Evolutionary conservation across 1,284 basidiomycete species (phyloP).

Genomic region (Mycena citricolor): DNA sequence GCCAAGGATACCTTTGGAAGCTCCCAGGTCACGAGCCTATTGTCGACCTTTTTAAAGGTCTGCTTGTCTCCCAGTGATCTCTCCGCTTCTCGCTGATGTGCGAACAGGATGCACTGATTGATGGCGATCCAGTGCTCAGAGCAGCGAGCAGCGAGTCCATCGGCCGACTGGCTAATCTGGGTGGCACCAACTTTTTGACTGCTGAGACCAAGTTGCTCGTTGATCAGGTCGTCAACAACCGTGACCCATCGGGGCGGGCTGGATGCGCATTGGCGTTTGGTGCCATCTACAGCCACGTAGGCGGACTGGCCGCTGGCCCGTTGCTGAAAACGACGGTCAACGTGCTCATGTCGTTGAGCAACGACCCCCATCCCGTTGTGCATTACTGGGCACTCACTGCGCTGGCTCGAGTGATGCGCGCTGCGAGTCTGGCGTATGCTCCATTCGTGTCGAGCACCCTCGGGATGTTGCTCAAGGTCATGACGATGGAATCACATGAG

Average conservation of each 20-base stretch:
- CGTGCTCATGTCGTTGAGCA: slow-evolving; percentile 92
- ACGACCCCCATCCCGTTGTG: slow-evolving; percentile 95
- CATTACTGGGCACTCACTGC: slow-evolving; percentile 93
- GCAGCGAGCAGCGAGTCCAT: slow-evolving; percentile 87
- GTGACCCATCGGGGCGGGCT: slow-evolving; percentile 89
- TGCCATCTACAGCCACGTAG: slow-evolving; percentile 91
- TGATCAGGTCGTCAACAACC: slow-evolving; percentile 95
- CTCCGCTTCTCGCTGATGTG: slow-evolving; percentile 1
- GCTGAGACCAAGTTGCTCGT: slow-evolving; percentile 90
- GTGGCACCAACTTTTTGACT: slow-evolving; percentile 84
- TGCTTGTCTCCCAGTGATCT: slow-evolving; percentile 18
- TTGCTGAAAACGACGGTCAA: slow-evolving; percentile 96
- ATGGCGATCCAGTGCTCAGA: slow-evolving; percentile 79
- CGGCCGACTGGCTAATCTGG: slow-evolving; percentile 83
- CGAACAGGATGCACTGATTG: slow-evolving; percentile 74
- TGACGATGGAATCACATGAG: slow-evolving; percentile 91
- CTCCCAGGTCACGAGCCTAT: slow-evolving; percentile 62
- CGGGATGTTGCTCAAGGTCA: slow-evolving; percentile 89
- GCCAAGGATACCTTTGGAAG: slow-evolving; percentile 71
- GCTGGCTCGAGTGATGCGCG: slow-evolving; percentile 84
- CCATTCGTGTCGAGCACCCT: slow-evolving; percentile 88
- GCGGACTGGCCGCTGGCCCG: slow-evolving; percentile 90
- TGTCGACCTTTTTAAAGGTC: slow-evolving; percentile 81
- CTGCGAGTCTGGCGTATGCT: slow-evolving; percentile 90
- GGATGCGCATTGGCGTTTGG: slow-evolving; percentile 95